Conservation (phyloP, 2,329 filamentous ascomycete species). For the Cladosporium sp. region DNA sequence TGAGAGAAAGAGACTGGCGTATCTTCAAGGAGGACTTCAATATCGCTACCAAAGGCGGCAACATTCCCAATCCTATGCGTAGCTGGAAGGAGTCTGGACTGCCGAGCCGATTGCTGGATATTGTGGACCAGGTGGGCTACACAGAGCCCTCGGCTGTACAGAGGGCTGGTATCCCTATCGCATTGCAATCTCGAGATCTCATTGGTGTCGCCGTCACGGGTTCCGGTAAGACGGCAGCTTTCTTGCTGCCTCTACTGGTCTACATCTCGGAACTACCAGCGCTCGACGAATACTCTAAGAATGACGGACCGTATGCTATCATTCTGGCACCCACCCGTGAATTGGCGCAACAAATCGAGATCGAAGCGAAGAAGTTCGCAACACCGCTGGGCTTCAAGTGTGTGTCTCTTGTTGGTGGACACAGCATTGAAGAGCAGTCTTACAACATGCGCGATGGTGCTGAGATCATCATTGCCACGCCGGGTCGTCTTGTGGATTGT, state of each 20-base stretch:
- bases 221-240: slow-evolving; percentile 96
- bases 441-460: slow-evolving; percentile 86
- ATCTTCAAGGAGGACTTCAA: slow-evolving; percentile 99
- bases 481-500: slow-evolving; percentile 93
- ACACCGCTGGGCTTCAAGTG: slow-evolving; percentile 85
- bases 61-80: slow-evolving; percentile 93
- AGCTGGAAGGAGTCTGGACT: slow-evolving; percentile 83
- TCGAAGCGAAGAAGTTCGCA: slow-evolving; percentile 89
- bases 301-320: slow-evolving; percentile 95
- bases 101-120: slow-evolving; percentile 70
- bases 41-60: slow-evolving; percentile 87
- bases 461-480: slow-evolving; percentile 97
- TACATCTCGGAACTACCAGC: slow-evolving; percentile 90
- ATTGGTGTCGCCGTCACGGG: slow-evolving; percentile 97
- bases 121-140: slow-evolving; percentile 82
- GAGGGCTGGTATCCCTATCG: slow-evolving; percentile 90
- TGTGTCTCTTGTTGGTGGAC: slow-evolving; percentile 96
- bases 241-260: slow-evolving; percentile 83
- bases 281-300: slow-evolving; percentile 78
- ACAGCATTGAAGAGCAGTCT: slow-evolving; percentile 88
- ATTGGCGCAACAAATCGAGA: slow-evolving; percentile 93
- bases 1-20: slow-evolving; percentile 97
- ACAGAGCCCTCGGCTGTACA: slow-evolving; percentile 89
- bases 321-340: slow-evolving; percentile 95
- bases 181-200: slow-evolving; percentile 85